Evolutionary conservation across 2,329 filamentous ascomycete genomes (phyloP).

Genomic region (Lachnellula hyalina): DNA sequence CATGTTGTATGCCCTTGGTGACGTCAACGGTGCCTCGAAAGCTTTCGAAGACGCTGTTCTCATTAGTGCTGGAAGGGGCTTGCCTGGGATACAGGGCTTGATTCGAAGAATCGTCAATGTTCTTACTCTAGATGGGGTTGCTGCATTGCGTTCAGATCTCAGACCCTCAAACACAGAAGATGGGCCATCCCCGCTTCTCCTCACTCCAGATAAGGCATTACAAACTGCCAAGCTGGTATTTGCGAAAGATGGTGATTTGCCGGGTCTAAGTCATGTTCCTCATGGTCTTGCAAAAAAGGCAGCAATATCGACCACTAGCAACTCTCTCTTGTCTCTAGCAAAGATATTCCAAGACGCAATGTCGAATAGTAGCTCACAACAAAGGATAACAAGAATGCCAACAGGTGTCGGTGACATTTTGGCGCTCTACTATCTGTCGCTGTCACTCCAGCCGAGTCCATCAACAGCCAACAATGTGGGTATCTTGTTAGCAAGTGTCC

Average conservation of each 20-base stretch:
- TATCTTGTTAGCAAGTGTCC: conserved; percentile 90
- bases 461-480: conserved; percentile 98
- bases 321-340: conserved; percentile 86
- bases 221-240: conserved; percentile 82
- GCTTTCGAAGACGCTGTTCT: conserved; percentile 94
- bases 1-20: conserved; percentile 86
- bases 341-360: conserved; percentile 98
- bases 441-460: conserved; percentile 90
- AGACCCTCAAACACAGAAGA: conserved; percentile 9
- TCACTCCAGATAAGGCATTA: conserved; percentile 78
- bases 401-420: conserved; percentile 87
- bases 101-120: conserved; percentile 73
- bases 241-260: conserved; percentile 66
- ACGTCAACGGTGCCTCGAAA: conserved; percentile 72
- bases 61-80: conserved; percentile 71
- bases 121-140: conserved; percentile 47
- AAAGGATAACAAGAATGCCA: conserved; percentile 52
- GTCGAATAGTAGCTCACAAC: conserved; percentile 50
- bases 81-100: conserved; percentile 68
- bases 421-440: conserved; percentile 88
- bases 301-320: conserved; percentile 89
- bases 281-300: conserved; percentile 69
- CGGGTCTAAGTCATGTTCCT: conserved; percentile 68
- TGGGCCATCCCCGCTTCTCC: conserved; percentile 54
- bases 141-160: conserved; percentile 30